These are phyloP conservation scores for Anthostomella pinea DNA, from an alignment of 2,329 filamentous ascomycete species.

Conservation along the genomic window DNA sequence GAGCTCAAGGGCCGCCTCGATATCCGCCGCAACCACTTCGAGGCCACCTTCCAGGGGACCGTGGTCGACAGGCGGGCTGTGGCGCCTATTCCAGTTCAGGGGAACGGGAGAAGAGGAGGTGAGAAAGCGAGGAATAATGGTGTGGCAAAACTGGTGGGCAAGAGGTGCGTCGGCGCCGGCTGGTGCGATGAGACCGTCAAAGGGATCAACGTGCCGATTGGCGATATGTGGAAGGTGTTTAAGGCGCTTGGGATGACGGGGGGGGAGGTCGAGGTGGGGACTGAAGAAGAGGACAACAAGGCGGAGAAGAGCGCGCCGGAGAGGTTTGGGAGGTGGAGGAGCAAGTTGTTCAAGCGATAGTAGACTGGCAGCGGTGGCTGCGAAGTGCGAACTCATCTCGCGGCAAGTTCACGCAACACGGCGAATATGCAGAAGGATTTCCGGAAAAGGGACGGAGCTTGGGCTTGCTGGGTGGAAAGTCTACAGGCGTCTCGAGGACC, in stretches of 20 bases:
- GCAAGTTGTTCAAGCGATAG: too few relatives aligned
- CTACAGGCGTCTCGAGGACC: too few relatives aligned
- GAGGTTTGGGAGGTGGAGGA: not conserved
- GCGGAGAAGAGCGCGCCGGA: slow-evolving; percentile 1
- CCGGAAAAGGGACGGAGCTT: too few relatives aligned
- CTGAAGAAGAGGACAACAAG: slow-evolving; percentile 1
- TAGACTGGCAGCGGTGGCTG: too few relatives aligned
- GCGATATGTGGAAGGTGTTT: slow-evolving; percentile 11
- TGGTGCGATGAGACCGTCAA: slow-evolving; percentile 27
- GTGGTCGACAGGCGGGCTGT: slow-evolving; percentile 8
- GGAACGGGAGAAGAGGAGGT: slow-evolving; percentile 4
- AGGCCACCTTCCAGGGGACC: slow-evolving; percentile 16
- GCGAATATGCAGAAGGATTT: too few relatives aligned
- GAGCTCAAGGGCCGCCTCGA: slow-evolving; percentile 25
- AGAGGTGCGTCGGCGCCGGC: slow-evolving; percentile 19
- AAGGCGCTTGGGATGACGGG: slow-evolving; percentile 11
- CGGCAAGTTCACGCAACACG: too few relatives aligned
- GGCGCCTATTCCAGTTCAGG: too few relatives aligned
- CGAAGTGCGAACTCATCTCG: too few relatives aligned
- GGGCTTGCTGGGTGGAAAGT: too few relatives aligned
- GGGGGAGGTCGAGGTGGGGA: slow-evolving; percentile 4
- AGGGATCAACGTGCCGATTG: slow-evolving; percentile 23
- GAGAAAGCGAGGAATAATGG: not conserved
- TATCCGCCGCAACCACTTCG: slow-evolving; percentile 19
- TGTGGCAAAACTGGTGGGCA: slow-evolving; percentile 19